phyloP scores from a whole-genome alignment of 768 basidiomycete genomes.

The Daedaleopsis sinensis region DNA sequence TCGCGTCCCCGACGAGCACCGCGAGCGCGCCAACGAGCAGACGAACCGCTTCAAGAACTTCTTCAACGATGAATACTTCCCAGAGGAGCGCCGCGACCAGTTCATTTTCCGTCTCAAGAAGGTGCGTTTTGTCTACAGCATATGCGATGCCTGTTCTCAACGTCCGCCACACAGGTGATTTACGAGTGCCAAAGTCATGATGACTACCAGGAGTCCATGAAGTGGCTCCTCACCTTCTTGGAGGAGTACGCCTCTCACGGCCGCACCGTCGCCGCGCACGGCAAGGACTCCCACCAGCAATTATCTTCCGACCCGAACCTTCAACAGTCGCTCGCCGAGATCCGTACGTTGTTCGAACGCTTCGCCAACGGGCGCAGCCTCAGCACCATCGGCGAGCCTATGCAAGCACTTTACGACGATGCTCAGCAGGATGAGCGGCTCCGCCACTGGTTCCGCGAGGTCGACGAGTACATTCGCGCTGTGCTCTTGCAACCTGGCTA shows the following conservation, averaged over 20 bases:
- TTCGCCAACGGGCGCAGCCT: slow-evolving; percentile 80
- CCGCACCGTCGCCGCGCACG: slow-evolving; percentile 30
- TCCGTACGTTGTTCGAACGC: slow-evolving; percentile 85
- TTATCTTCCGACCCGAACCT: slow-evolving; percentile 56
- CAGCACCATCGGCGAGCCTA: slow-evolving; percentile 67
- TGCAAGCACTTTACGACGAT: slow-evolving; percentile 76
- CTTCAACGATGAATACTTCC: slow-evolving; percentile 84
- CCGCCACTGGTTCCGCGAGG: slow-evolving; percentile 67
- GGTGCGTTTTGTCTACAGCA: slow-evolving; percentile 32
- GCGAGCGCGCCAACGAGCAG: slow-evolving; percentile 55
- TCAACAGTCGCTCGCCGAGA: slow-evolving; percentile 56
- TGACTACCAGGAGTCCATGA: slow-evolving; percentile 81
- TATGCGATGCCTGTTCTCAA: no score
- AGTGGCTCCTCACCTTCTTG: slow-evolving; percentile 67
- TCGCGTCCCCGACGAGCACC: slow-evolving; percentile 70
- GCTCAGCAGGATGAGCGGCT: slow-evolving; percentile 74
- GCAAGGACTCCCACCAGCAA: slow-evolving; percentile 24
- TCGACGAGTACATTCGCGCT: slow-evolving; percentile 67
- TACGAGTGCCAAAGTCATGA: slow-evolving; percentile 91
- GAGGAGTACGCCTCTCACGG: slow-evolving; percentile 58
- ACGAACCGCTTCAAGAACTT: slow-evolving; percentile 64
- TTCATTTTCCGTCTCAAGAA: slow-evolving; percentile 96
- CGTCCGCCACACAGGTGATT: slow-evolving; percentile 48
- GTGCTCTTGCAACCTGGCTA: slow-evolving; percentile 82
- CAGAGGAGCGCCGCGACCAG: slow-evolving; percentile 86